A percentile compares a stretch with the other conserved stretches of the same genome.
These are phyloP conservation scores for Sarocladium strictum DNA, from an alignment of 2,329 filamentous ascomycete genomes.

Conservation along the genomic window DNA sequence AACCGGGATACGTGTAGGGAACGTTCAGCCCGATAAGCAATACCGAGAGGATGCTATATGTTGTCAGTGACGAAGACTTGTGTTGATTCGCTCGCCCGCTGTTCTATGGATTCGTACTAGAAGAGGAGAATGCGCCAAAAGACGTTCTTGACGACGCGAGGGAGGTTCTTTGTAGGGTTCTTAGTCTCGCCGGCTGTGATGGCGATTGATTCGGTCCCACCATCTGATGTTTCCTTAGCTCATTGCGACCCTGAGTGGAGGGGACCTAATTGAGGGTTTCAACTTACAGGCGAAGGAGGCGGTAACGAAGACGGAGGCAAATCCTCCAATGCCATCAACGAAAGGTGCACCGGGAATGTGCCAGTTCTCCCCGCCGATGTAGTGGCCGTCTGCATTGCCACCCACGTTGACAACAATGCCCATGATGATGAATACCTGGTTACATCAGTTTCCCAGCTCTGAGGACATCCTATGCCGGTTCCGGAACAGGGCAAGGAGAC, in stretches of 20 bases:
- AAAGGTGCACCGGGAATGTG: slow-evolving; percentile 55
- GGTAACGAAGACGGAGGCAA: slow-evolving; percentile 45
- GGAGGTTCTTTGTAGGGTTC: slow-evolving; percentile 54
- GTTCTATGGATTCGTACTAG: slow-evolving; percentile 16
- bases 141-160: slow-evolving; percentile 58
- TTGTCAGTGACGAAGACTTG: not conserved
- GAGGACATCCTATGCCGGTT: not conserved
- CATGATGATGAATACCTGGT: slow-evolving; percentile 51
- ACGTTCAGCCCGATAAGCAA: slow-evolving; percentile 28
- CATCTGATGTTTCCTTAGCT: slow-evolving; percentile 4
- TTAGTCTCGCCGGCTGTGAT: slow-evolving; percentile 62
- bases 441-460: slow-evolving; percentile 12
- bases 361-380: slow-evolving; percentile 55
- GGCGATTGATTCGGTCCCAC: slow-evolving; percentile 57
- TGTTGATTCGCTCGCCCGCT: not conserved
- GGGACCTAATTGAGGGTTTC: not conserved
- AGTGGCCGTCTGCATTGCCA: slow-evolving; percentile 44
- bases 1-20: slow-evolving; percentile 8
- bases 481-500: not conserved
- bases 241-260: not conserved
- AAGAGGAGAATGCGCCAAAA: slow-evolving; percentile 58
- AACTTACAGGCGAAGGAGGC: slow-evolving; percentile 50
- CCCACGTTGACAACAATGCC: slow-evolving; percentile 49
- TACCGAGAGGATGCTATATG: slow-evolving; percentile 33
- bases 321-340: slow-evolving; percentile 56